Conservation (phyloP, 805 yeast genomes). For the Ogataea trehaloabstinens region DNA sequence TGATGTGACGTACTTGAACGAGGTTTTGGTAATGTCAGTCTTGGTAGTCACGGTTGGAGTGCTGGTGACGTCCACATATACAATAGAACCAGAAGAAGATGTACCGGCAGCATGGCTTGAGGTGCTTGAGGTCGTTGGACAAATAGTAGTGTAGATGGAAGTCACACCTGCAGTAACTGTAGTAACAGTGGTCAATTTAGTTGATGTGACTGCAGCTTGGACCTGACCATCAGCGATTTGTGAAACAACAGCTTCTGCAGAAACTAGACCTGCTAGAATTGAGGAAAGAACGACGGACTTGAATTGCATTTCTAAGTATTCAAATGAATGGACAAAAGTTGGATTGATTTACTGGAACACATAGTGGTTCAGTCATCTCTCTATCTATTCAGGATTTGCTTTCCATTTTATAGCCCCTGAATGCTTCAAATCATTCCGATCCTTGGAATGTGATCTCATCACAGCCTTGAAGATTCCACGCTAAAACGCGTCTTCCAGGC, state of each 20-base stretch:
- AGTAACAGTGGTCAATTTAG: conserved; percentile 7
- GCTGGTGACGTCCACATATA: conserved; percentile 18
- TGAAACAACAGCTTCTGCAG: conserved; percentile 17
- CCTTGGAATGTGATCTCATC: not conserved
- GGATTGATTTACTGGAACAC: no score
- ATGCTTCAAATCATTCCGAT: not conserved
- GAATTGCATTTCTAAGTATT: conserved; percentile 20
- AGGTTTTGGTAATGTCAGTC: conserved; percentile 38
- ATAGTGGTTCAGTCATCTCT: no score
- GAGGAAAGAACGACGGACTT: conserved; percentile 17
- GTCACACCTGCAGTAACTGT: conserved; percentile 4
- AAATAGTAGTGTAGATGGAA: conserved; percentile 6
- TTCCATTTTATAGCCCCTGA: not conserved
- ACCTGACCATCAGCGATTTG: conserved; percentile 25
- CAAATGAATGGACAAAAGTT: not conserved
- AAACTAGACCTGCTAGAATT: conserved; percentile 14
- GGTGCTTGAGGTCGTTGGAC: conserved; percentile 8
- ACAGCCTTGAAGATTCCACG: not conserved
- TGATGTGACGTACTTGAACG: conserved; percentile 26
- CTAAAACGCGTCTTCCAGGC: conserved; percentile 1
- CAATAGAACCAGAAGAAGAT: conserved; percentile 10
- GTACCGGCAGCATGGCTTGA: conserved; percentile 5
- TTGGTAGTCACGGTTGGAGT: conserved; percentile 43
- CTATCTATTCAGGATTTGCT: not conserved
- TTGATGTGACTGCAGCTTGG: conserved; percentile 17